Evolutionary conservation across 2,329 filamentous ascomycete genomes (phyloP).

Genomic region (Ceratocystis smalleyi): DNA sequence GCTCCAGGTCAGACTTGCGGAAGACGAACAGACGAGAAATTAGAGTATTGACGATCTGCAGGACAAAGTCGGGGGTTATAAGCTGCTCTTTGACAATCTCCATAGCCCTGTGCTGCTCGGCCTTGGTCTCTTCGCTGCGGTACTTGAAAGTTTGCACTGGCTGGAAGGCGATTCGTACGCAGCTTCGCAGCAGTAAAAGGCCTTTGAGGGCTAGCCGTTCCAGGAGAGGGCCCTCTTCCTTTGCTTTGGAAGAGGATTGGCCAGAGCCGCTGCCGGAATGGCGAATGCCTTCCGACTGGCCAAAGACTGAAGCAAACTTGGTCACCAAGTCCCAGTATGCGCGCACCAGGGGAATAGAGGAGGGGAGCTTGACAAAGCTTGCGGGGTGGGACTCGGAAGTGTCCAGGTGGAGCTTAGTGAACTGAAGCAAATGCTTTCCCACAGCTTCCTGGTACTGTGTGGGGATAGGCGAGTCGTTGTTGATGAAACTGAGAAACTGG

Average conservation of each 20-base stretch:
- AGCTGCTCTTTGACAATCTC: slow-evolving; percentile 56
- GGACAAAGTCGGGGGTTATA: slow-evolving; percentile 59
- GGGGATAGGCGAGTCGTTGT: slow-evolving; percentile 39
- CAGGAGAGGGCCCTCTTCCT: slow-evolving; percentile 45
- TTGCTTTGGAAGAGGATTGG: slow-evolving; percentile 29
- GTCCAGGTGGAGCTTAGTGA: slow-evolving; percentile 79
- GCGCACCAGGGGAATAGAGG: slow-evolving; percentile 59
- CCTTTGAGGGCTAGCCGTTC: slow-evolving; percentile 75
- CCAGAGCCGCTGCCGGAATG: slow-evolving; percentile 26
- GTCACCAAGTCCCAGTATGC: slow-evolving; percentile 76
- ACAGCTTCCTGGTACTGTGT: slow-evolving; percentile 43
- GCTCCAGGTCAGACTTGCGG: slow-evolving; percentile 65
- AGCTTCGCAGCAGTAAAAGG: slow-evolving; percentile 65
- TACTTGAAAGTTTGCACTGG: slow-evolving; percentile 74
- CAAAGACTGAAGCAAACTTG: slow-evolving; percentile 60
- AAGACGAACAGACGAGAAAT: slow-evolving; percentile 84
- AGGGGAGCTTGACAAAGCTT: slow-evolving; percentile 68
- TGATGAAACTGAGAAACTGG: slow-evolving; percentile 52
- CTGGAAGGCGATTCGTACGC: slow-evolving; percentile 70
- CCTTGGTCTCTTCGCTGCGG: slow-evolving; percentile 54
- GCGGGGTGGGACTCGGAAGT: slow-evolving; percentile 68
- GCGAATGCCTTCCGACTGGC: slow-evolving; percentile 41
- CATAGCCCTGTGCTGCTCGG: slow-evolving; percentile 57
- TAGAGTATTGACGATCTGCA: slow-evolving; percentile 67
- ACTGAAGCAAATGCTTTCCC: slow-evolving; percentile 77